phyloP scores from a whole-genome alignment of 352 stramenopile species.

The Globisporangium sylvaticum region DNA sequence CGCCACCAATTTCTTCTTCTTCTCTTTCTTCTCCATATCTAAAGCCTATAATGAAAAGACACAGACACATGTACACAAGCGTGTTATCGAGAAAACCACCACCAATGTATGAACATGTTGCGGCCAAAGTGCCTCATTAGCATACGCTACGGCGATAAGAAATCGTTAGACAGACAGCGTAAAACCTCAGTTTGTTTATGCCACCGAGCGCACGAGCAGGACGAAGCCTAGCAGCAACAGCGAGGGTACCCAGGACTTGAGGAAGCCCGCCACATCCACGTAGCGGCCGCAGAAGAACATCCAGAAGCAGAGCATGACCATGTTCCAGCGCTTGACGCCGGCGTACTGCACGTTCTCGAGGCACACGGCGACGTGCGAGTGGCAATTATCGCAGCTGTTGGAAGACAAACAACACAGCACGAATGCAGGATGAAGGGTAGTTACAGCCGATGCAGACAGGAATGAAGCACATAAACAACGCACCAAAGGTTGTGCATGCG shows the following conservation, averaged over 20 bases:
- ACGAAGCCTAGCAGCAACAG: conserved; percentile 20
- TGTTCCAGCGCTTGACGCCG: conserved; percentile 65
- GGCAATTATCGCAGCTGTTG: conserved; percentile 93
- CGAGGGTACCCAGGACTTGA: conserved; percentile 42
- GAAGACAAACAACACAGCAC: background rate
- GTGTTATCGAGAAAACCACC: background rate
- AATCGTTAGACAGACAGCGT: background rate
- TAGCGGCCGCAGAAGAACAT: conserved; percentile 71
- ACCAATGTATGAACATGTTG: background rate
- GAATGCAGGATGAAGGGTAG: background rate
- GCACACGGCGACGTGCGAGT: conserved; percentile 92
- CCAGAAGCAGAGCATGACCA: conserved; percentile 81
- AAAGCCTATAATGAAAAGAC: conserved; percentile 3
- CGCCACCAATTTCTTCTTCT: background rate
- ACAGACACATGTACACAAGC: background rate
- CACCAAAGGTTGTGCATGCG: conserved; percentile 95
- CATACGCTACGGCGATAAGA: background rate
- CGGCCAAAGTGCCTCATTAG: background rate
- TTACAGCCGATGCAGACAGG: background rate
- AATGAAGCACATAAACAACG: background rate
- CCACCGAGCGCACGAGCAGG: conserved; percentile 22
- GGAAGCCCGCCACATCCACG: conserved; percentile 30
- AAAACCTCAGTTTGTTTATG: conserved; percentile 17
- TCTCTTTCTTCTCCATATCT: background rate
- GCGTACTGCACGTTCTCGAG: conserved; percentile 59